Evolutionary conservation across 768 basidiomycete species (phyloP).

Genomic region (Cyclocybe cylindracea): DNA sequence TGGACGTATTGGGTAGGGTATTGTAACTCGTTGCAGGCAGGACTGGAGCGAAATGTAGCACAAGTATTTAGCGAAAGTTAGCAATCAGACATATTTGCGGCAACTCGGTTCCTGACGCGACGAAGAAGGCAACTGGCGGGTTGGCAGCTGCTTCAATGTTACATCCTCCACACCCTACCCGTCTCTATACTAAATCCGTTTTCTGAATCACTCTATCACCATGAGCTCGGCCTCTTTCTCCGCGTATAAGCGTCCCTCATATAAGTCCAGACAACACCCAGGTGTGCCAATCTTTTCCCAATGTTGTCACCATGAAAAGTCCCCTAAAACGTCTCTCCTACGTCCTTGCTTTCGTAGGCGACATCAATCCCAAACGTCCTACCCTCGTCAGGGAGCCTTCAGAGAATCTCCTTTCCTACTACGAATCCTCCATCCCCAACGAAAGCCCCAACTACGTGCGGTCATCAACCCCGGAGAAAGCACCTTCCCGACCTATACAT

Average conservation of each 20-base stretch:
- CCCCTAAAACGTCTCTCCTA: slow-evolving; percentile 31
- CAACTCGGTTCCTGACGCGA: not conserved
- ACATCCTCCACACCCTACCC: not conserved
- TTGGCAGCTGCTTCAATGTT: not conserved
- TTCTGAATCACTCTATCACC: slow-evolving; percentile 9
- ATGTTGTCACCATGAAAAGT: slow-evolving; percentile 28
- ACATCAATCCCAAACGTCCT: slow-evolving; percentile 18
- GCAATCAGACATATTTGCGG: too few species aligned
- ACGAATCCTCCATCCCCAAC: slow-evolving; percentile 54
- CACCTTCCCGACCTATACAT: slow-evolving; percentile 14
- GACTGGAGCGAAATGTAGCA: too few species aligned
- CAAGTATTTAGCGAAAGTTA: too few species aligned
- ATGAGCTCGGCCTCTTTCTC: slow-evolving; percentile 13
- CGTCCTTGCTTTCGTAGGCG: slow-evolving; percentile 26
- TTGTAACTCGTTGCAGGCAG: too few species aligned
- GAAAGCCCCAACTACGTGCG: slow-evolving; percentile 26
- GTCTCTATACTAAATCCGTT: not conserved
- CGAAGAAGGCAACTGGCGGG: slow-evolving; percentile 1
- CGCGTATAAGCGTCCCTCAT: slow-evolving; percentile 10
- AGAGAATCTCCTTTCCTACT: slow-evolving; percentile 31
- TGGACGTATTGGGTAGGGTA: too few species aligned
- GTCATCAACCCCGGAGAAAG: slow-evolving; percentile 18
- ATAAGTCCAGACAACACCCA: slow-evolving; percentile 19
- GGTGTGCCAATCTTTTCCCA: slow-evolving; percentile 16
- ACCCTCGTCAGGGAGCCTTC: slow-evolving; percentile 20